A percentile compares a stretch with the other conserved stretches of the same genome.
phyloP scores from a whole-genome alignment of 2,329 filamentous ascomycete genomes.

The Phialophora verrucosa region DNA sequence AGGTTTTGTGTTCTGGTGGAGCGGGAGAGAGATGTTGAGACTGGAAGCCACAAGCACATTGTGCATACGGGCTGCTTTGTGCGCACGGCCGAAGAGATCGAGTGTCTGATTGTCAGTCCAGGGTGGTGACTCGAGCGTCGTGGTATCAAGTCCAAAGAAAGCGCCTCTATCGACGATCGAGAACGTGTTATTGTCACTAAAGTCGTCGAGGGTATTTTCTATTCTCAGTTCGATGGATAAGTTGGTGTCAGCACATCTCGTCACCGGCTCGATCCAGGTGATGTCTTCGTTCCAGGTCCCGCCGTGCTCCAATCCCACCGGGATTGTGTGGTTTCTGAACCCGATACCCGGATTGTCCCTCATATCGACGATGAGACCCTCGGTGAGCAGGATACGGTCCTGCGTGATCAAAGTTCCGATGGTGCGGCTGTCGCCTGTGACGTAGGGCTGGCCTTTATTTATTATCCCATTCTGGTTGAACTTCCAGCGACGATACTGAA shows the following conservation, averaged over 20 bases:
- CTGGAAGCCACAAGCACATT: conserved; percentile 42
- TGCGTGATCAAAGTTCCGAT: conserved; percentile 44
- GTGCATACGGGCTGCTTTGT: conserved; percentile 52
- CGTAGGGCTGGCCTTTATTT: conserved; percentile 44
- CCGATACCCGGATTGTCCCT: conserved; percentile 48
- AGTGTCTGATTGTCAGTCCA: conserved; percentile 44
- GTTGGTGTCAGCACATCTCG: conserved; percentile 49
- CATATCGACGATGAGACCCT: conserved; percentile 46
- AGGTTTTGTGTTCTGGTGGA: neutral
- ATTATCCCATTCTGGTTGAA: conserved; percentile 34
- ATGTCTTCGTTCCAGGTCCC: conserved; percentile 43
- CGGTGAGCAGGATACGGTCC: conserved; percentile 44
- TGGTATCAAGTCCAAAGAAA: conserved; percentile 48
- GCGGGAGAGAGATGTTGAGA: conserved; percentile 20
- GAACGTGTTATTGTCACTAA: conserved; percentile 37
- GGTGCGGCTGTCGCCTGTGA: conserved; percentile 43
- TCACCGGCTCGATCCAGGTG: conserved; percentile 52
- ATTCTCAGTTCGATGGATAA: conserved; percentile 51
- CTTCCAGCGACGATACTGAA: conserved; percentile 45
- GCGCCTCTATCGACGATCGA: conserved; percentile 52
- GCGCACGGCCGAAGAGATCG: conserved; percentile 49
- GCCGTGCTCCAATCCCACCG: conserved; percentile 32
- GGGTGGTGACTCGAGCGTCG: conserved; percentile 43
- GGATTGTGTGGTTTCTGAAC: conserved; percentile 52
- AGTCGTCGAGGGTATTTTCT: conserved; percentile 15